These are phyloP conservation scores for Trichoderma reesei DNA, from an alignment of 495 filamentous ascomycete genomes.

Conservation along the genomic window DNA sequence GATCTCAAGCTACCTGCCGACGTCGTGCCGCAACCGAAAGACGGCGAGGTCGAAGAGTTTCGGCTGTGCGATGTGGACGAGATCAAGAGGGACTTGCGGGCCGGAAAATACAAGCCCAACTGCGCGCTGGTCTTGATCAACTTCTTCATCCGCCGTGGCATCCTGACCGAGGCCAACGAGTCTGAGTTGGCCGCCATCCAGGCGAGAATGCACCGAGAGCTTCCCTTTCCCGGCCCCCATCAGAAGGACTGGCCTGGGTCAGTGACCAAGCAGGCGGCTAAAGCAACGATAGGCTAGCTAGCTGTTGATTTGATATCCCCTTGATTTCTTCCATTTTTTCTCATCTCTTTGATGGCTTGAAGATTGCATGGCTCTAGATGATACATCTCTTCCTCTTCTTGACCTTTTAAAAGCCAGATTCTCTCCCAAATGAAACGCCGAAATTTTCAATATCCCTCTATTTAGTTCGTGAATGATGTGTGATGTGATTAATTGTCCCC, in stretches of 20 bases:
- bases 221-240: slow-evolving; percentile 67
- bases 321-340: background rate
- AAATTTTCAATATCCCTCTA: no score
- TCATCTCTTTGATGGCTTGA: background rate
- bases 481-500: background rate
- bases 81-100: slow-evolving; percentile 57
- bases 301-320: background rate
- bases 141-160: slow-evolving; percentile 82
- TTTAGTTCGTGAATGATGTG: no score
- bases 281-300: background rate
- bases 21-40: slow-evolving; percentile 61
- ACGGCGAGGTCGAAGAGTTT: slow-evolving; percentile 85
- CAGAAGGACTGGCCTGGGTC: slow-evolving; percentile 22
- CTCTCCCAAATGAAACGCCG: no score
- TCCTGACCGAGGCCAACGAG: slow-evolving; percentile 76
- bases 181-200: slow-evolving; percentile 69
- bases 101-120: slow-evolving; percentile 86
- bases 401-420: no score
- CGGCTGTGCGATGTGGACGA: slow-evolving; percentile 64
- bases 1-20: slow-evolving; percentile 69
- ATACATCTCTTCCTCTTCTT: background rate
- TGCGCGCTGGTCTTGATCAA: slow-evolving; percentile 75
- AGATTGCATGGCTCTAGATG: background rate
- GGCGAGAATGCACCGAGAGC: slow-evolving; percentile 62
- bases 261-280: background rate